Percentiles rank a stretch among this genome's conserved stretches.
Evolutionary conservation across 306 rosid species (phyloP).

Genomic region (Prunus campanulata): DNA sequence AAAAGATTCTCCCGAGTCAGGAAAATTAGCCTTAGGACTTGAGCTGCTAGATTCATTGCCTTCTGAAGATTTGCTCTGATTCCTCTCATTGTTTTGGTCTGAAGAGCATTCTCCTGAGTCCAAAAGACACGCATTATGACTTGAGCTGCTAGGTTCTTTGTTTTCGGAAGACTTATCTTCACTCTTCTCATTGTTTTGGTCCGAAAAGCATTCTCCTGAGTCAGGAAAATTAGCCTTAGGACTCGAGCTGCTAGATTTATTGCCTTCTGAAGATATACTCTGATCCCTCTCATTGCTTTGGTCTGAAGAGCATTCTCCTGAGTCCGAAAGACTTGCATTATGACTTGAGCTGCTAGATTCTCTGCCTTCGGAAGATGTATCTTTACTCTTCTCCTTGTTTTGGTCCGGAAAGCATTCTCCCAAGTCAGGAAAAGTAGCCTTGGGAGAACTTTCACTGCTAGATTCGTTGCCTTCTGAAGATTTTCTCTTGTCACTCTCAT

Average conservation of each 20-base stretch:
- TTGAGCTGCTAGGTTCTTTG: conserved; percentile 1
- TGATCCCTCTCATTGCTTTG: conserved; percentile 31
- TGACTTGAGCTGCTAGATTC: conserved; percentile 28
- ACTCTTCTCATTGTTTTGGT: neutral
- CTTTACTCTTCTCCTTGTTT: neutral
- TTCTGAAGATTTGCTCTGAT: neutral
- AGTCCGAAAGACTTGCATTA: conserved; percentile 36
- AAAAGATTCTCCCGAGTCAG: conserved; percentile 38
- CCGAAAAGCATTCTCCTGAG: neutral
- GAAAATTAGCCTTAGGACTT: conserved; percentile 31
- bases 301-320: conserved; percentile 31
- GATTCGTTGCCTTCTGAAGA: neutral
- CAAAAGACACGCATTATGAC: neutral
- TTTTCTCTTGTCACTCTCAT: conserved; percentile 1
- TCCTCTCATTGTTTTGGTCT: conserved; percentile 6
- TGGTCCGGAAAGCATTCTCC: neutral
- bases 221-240: conserved; percentile 1
- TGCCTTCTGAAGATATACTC: conserved; percentile 6
- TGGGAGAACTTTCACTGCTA: neutral
- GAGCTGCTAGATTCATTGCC: conserved; percentile 18
- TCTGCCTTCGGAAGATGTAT: neutral
- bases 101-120: neutral
- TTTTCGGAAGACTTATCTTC: neutral
- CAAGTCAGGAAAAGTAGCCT: neutral
- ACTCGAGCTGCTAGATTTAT: neutral